These are phyloP conservation scores for Epichloe elymi DNA, from an alignment of 2,329 filamentous ascomycete genomes.

Conservation along the genomic window DNA sequence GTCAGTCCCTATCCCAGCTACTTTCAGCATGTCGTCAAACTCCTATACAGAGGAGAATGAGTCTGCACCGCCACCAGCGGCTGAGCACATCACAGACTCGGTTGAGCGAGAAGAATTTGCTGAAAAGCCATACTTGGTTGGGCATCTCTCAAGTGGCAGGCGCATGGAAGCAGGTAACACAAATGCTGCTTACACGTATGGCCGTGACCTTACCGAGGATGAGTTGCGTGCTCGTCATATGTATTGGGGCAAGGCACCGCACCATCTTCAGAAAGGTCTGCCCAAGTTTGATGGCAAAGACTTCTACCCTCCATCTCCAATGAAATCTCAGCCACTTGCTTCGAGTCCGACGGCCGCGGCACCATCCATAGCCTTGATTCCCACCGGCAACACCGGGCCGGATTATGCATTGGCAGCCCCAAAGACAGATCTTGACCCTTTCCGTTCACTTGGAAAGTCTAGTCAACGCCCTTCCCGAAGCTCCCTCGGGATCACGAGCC, in stretches of 20 bases:
- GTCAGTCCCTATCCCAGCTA: conserved; percentile 7
- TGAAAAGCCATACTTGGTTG: conserved; percentile 39
- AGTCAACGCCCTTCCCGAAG: conserved; percentile 11
- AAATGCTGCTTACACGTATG: conserved; percentile 42
- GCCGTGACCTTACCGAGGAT: conserved; percentile 42
- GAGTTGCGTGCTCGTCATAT: conserved; percentile 45
- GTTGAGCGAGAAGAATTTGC: conserved; percentile 6
- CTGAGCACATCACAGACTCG: conserved; percentile 4
- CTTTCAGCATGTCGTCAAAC: neutral
- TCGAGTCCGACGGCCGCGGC: neutral
- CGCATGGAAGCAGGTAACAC: conserved; percentile 27
- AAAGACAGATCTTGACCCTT: conserved; percentile 11
- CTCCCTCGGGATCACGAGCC: conserved; percentile 16
- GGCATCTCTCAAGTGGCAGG: conserved; percentile 32
- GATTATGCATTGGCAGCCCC: neutral
- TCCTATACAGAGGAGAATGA: conserved; percentile 2
- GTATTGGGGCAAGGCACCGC: conserved; percentile 46
- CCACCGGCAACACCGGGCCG: neutral
- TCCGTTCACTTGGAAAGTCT: conserved; percentile 9
- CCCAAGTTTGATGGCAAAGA: conserved; percentile 54
- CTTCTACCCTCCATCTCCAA: conserved; percentile 46
- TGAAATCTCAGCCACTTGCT: conserved; percentile 2
- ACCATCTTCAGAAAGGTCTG: conserved; percentile 35
- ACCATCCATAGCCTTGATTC: neutral
- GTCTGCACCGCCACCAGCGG: neutral